Conservation (phyloP, 83 land plant genomes). For the Diphasiastrum complanatum region DNA sequence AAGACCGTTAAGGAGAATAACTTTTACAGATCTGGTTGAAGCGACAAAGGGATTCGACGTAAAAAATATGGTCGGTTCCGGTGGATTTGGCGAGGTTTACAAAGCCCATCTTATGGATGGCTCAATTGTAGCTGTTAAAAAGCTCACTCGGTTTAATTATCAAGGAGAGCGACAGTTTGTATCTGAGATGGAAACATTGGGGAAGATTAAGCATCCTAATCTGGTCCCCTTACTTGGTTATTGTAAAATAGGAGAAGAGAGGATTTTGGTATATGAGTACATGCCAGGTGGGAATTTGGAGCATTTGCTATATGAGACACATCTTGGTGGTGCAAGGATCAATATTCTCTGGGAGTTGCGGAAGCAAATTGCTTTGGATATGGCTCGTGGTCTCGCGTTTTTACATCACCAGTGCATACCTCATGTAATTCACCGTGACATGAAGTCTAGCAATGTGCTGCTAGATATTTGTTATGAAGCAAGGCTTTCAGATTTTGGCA, state of each 20-base stretch:
- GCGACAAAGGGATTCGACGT: constrained; percentile 82
- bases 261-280: constrained; percentile 75
- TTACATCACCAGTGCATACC: constrained; percentile 84
- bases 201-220: constrained; percentile 71
- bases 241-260: constrained; percentile 69
- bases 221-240: constrained; percentile 83
- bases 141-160: constrained; percentile 54
- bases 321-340: no score
- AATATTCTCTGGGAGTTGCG: constrained; percentile 69
- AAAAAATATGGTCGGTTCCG: constrained; percentile 60
- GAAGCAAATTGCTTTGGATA: constrained; percentile 64
- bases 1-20: constrained; percentile 66
- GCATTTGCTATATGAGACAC: constrained; percentile 65
- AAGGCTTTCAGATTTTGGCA: constrained; percentile 79
- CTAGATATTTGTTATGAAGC: constrained; percentile 70
- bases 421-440: constrained; percentile 80
- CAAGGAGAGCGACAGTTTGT: constrained; percentile 79
- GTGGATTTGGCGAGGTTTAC: constrained; percentile 84
- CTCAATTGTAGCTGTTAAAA: constrained; percentile 77
- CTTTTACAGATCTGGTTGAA: constrained; percentile 66
- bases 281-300: constrained; percentile 74
- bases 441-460: constrained; percentile 86
- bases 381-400: constrained; percentile 74
- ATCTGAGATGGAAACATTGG: constrained; percentile 90
- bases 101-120: constrained; percentile 66